Conservation (phyloP, 441 rosid species). For the Kokia cookei region DNA sequence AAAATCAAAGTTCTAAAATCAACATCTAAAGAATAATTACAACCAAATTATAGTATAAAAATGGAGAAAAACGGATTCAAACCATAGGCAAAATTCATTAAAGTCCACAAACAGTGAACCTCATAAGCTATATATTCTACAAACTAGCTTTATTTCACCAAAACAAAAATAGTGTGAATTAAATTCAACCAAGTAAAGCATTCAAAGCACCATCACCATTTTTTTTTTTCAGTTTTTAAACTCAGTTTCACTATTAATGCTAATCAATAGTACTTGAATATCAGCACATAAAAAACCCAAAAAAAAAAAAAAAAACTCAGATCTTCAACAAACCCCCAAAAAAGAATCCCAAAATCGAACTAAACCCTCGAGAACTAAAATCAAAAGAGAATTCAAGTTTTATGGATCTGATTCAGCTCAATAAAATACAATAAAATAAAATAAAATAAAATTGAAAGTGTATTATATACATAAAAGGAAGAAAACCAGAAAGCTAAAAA, state of each 20-base stretch:
- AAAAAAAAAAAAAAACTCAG: conserved; percentile 13
- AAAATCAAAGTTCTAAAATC: conserved; percentile 7
- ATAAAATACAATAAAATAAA: too few species aligned
- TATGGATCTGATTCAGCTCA: conserved; percentile 32
- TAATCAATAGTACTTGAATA: neutral
- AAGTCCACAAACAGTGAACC: neutral
- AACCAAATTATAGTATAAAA: neutral
- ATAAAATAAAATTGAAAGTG: too few species aligned
- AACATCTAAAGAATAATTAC: conserved; percentile 4
- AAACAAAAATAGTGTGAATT: neutral
- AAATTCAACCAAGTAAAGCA: neutral
- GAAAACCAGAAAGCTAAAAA: too few species aligned
- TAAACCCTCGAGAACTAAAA: conserved; percentile 6
- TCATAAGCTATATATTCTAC: neutral
- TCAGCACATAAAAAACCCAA: neutral
- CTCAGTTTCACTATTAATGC: neutral
- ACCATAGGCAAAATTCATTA: neutral
- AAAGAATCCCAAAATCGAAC: conserved; percentile 2
- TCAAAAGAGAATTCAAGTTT: conserved; percentile 3
- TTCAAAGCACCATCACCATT: neutral
- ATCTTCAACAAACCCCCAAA: neutral
- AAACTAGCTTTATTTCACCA: neutral
- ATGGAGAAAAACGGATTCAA: neutral
- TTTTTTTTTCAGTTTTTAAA: neutral
- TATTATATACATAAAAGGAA: too few species aligned